Evolutionary conservation across 176 grass and related monocot genomes (phyloP), one percentile per base, ranked within the genome.

Genomic region (Cocos nucifera): DNA sequence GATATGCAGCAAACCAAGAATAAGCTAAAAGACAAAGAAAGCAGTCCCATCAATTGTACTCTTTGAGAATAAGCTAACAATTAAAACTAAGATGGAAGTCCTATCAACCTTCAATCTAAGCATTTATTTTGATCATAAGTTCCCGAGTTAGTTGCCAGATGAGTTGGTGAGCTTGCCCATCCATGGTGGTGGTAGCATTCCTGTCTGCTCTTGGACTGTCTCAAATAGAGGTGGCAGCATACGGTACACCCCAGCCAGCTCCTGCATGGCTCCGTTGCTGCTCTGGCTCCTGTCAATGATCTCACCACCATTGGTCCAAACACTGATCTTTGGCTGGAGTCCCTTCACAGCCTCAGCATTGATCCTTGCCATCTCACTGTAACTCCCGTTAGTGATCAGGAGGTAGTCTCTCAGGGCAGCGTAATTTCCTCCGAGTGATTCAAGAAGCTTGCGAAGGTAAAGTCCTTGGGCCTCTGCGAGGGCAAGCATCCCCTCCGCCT

Each of bases 161-260:
- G 30, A 4, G 1, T 63, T 19, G 4, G 12, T 15, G 18, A 89
- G 51, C 17, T 70, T 62, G 15, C 90, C 90, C 86, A 95, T 70
- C 90, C 90, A 95, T 8, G 79, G 58, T 2, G 90, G 90, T 0
- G 90, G 90, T 48, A 73, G 15, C 86, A 95, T 95, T 9, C 90
- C 85, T 0, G 90, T 89, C 70, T 95, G 86, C 75, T 89, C 90
- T 21, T 89, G 64, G 50, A 95, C 86, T 3, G 79, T 95, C 16
- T 82, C 58, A 4, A 95, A 63, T 32, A 95, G 59, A 6, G 86
- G 86, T 20, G 86, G 86, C 5, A 89, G 61, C 90, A 89, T 86
- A 30, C 50, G 73, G 17, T 95, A 95, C 22, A 89, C 61, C 24
- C 90, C 79, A 0, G 86, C 86, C 12, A 95, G 54, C 48, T 89